phyloP scores from a whole-genome alignment of 257 asterid species.

The Scutellaria galericulata region DNA sequence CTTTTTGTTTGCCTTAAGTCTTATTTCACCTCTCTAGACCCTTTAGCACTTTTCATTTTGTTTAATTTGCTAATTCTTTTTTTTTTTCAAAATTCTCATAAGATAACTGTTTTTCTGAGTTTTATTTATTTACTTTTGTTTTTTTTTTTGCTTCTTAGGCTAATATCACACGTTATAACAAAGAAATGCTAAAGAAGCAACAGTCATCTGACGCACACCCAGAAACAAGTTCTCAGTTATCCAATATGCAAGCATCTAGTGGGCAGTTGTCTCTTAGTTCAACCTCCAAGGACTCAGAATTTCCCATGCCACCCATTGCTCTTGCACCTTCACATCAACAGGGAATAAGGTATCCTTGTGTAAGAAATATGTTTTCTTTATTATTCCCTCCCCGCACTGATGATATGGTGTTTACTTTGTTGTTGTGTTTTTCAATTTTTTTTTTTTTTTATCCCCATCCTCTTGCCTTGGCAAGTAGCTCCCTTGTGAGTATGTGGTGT shows the following conservation, averaged over 20 bases:
- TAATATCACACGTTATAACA: constrained; percentile 72
- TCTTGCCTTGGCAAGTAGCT: constrained; percentile 15
- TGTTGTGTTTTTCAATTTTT: too few species aligned
- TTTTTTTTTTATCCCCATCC: background rate
- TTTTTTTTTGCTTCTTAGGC: constrained; percentile 50
- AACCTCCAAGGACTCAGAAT: constrained; percentile 62
- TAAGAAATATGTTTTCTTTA: constrained; percentile 4
- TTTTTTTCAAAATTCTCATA: constrained; percentile 11
- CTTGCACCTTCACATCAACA: constrained; percentile 74
- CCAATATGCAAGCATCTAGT: constrained; percentile 47
- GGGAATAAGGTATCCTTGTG: constrained; percentile 65
- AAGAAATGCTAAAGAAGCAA: constrained; percentile 63
- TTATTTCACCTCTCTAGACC: constrained; percentile 10
- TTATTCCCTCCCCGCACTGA: background rate
- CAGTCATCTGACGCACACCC: constrained; percentile 46
- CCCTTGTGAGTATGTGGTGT: too few species aligned
- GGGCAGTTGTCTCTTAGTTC: constrained; percentile 51
- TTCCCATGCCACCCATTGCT: constrained; percentile 95
- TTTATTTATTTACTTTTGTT: background rate
- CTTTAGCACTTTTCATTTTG: constrained; percentile 5
- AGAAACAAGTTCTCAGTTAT: constrained; percentile 47
- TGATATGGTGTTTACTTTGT: background rate
- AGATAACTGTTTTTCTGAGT: constrained; percentile 29
- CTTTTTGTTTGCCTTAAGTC: background rate
- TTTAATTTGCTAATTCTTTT: constrained; percentile 18